A percentile compares a stretch with the other conserved stretches of the same genome.
These are phyloP conservation scores for Ottelia alismoides DNA, from an alignment of 106 monocot genomes.

Conservation along the genomic window DNA sequence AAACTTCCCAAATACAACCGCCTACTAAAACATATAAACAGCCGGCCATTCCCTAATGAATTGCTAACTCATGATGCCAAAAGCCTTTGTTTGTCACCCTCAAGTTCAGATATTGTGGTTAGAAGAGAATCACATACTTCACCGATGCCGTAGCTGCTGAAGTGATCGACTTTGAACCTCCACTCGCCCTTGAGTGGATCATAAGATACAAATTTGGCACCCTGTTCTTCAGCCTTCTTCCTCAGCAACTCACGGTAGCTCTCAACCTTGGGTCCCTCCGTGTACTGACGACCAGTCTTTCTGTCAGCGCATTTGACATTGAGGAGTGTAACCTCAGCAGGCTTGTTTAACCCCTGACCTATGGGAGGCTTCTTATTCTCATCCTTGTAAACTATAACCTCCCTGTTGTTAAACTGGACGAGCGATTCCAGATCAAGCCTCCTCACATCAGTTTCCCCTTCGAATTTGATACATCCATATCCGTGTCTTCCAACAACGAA, in stretches of 20 bases:
- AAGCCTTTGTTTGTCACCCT: too few species aligned
- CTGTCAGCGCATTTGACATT: conserved; percentile 78
- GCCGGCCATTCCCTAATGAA: too few species aligned
- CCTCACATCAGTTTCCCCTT: conserved; percentile 70
- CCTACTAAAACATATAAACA: too few species aligned
- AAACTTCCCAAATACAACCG: too few species aligned
- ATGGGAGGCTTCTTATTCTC: conserved; percentile 74
- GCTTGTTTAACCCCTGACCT: conserved; percentile 86
- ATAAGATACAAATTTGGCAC: conserved; percentile 76
- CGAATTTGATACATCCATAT: conserved; percentile 77
- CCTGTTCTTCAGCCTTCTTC: conserved; percentile 71
- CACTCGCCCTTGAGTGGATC: conserved; percentile 71
- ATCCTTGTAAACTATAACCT: conserved; percentile 82
- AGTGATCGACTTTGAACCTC: conserved; percentile 87
- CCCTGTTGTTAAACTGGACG: conserved; percentile 77
- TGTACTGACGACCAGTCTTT: conserved; percentile 63
- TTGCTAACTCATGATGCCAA: too few species aligned
- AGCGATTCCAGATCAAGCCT: conserved; percentile 77
- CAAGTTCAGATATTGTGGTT: too few species aligned
- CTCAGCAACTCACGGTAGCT: conserved; percentile 72
- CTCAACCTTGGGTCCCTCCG: conserved; percentile 58
- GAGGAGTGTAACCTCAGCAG: conserved; percentile 79
- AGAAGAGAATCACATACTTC: too few species aligned
- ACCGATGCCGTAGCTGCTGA: conserved; percentile 48
- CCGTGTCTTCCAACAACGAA: conserved; percentile 72